Percentiles rank a stretch among this genome's conserved stretches.
These are phyloP conservation scores for Sphagnum tenellum DNA, from an alignment of 225 moss, liverwort and hornwort genomes.

Conservation along the genomic window DNA sequence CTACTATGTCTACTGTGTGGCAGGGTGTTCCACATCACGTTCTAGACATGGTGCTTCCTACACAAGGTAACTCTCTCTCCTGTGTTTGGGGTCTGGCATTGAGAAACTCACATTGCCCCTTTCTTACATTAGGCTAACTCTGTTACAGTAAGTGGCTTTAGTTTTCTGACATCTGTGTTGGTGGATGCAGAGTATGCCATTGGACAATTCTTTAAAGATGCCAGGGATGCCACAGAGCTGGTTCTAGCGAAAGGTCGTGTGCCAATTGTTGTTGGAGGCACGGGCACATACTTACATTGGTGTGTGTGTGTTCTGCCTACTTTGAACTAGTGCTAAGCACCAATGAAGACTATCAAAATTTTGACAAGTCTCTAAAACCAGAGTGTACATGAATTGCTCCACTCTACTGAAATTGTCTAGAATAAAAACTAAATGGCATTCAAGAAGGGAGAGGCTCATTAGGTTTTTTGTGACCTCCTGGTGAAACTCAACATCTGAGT, in stretches of 20 bases:
- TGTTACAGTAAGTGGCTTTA: conserved; percentile 7
- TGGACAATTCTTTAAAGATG: conserved; percentile 33
- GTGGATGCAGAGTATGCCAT: conserved; percentile 23
- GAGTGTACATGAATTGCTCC: no score
- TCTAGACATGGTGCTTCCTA: conserved; percentile 41
- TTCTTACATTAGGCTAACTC: not conserved
- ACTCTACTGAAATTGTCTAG: no score
- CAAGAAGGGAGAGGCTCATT: no score
- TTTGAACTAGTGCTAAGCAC: no score
- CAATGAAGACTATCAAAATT: no score
- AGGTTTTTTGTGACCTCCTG: no score
- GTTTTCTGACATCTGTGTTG: not conserved
- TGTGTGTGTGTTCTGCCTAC: conserved; percentile 8
- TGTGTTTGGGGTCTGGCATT: conserved; percentile 7
- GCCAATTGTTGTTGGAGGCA: conserved; percentile 53
- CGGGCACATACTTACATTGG: conserved; percentile 51
- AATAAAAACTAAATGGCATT: no score
- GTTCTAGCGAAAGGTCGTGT: conserved; percentile 32
- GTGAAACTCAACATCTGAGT: no score
- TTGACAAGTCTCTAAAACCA: no score
- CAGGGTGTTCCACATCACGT: conserved; percentile 42
- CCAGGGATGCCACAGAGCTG: conserved; percentile 32
- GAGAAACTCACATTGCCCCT: not conserved
- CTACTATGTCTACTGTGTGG: not conserved
- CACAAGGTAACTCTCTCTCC: conserved; percentile 13